Evolutionary conservation across 176 grass and related monocot species (phyloP), one percentile per base, ranked within the genome.

Genomic region (Oryza coarctata): DNA sequence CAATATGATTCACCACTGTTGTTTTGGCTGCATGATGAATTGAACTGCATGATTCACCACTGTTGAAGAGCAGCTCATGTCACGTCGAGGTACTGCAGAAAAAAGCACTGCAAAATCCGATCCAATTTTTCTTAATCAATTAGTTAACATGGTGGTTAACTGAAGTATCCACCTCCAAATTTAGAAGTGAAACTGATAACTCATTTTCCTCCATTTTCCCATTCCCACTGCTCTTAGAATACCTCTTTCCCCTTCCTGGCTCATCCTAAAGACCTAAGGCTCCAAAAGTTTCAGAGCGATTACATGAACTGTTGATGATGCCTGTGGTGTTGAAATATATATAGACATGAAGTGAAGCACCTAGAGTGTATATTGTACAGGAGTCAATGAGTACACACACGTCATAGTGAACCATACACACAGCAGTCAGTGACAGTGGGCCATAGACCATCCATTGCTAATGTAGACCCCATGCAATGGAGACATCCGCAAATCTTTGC

Each of bases 191-290:
- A 70, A 26, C 2, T 44, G 25, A 68, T 13, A 44, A 35, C 41
- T 83, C 34, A 64, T 12, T 29, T 82, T 87, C 80, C 76, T 84
- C 68, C 76, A 84, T 80, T 68, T 88, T 88, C 87, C 76, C 76
- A 88, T 70, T 74, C 87, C 87, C 64, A 88, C 12, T 49, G 76
- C 87, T 75, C 81, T 88, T 75, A 84, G 23, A 38, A 35, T 0
- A 45, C 71, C 80, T 88, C 69, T 80, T 68, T 88, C 76, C 82
- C 45, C 63, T 88, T 84, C 70, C 81, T 13, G 43, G n/a, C 82
- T 80, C 39, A 80, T 27, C 55, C 25, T 47, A 20, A 49, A 39
- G 18, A 43, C 5, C 63, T 49, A 71, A 60, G 33, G 34, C 55
- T 65, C n/a, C 66, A 83, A 39, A 36, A 27, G 30, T 55, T 80